Evolutionary conservation across 306 rosid genomes (phyloP).

Genomic region (Lagenaria siceraria): DNA sequence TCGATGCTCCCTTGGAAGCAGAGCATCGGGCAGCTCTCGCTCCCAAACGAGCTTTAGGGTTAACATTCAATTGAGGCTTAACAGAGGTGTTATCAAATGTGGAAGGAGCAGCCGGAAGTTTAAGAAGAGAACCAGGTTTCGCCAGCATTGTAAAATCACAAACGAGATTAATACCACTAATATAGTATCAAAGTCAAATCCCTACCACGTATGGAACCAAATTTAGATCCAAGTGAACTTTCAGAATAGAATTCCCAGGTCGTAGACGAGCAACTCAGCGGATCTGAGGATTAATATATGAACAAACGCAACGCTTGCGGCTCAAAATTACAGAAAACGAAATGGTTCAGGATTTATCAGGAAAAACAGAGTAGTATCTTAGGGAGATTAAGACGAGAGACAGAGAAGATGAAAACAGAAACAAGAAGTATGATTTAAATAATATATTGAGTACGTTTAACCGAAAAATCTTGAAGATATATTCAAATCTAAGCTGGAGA

Average conservation of each 20-base stretch:
- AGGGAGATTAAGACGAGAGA: not conserved
- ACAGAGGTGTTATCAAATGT: constrained; percentile 17
- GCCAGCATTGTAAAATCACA: constrained; percentile 34
- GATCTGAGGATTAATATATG: constrained; percentile 13
- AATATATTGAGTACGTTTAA: not conserved
- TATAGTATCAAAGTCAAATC: not conserved
- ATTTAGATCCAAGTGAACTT: not conserved
- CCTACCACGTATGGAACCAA: not conserved
- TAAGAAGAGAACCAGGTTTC: constrained; percentile 32
- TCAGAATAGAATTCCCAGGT: not conserved
- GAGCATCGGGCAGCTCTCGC: constrained; percentile 27
- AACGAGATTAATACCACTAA: not conserved
- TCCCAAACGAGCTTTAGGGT: constrained; percentile 14
- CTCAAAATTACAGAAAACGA: not conserved
- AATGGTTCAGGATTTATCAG: not conserved
- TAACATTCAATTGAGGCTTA: constrained; percentile 44
- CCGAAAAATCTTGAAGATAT: not conserved
- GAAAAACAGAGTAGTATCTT: not conserved
- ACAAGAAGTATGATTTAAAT: not conserved
- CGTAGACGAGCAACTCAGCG: not conserved
- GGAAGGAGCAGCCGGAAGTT: constrained; percentile 14
- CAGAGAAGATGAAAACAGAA: not conserved
- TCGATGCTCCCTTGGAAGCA: constrained; percentile 13
- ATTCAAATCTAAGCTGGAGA: not conserved
- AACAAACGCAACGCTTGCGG: not conserved